Evolutionary conservation across 441 rosid genomes (phyloP), one percentile per base, ranked within the genome.

Genomic region (Arabidopsis hybrid): DNA sequence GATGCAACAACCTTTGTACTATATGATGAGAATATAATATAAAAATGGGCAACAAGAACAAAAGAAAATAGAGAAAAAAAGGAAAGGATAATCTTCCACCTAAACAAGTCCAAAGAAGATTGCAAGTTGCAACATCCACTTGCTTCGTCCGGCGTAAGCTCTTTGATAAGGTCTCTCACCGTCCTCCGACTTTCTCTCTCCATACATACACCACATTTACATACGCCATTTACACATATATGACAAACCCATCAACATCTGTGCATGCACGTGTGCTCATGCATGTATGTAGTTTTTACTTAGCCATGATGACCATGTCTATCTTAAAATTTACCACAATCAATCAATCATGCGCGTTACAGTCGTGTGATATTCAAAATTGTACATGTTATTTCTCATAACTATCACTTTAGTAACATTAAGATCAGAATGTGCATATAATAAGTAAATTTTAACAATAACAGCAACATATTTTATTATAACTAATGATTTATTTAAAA

Each of bases 91-190:
- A 78, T 73, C 39, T 60, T 61, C 3, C 46, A 78, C 66, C 70
- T 60, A 78, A 72, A 60, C 65, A 53, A 53, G 77, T 78, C 77
- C 74, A 72, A 67, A 72, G 13, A 67, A 72, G 74, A 5, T 40
- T 32, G 78, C 81, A 78, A 78, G 81, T 78, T 67, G 81, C 78
- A 78, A 60, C 69, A 77, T 66, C 80, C 80, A 77, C 80, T 78
- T 78, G 78, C 71, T 32, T 73, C 49, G 40, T 67, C 81, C 67
- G 65, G 74, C 78, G 81, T 72, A 72, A 60, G 70, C 81, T 60
- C 55, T 78, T 72, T 72, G 74, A 72, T 67, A 53, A 78, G 70
- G 78, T 21, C 26, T 78, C 81, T 78, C 69, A 77, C 56, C 64
- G 49, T 69, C 64, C 31, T 76, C 47, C 40, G 29, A 72, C 10